A percentile compares a stretch with the other conserved stretches of the same genome.
Evolutionary conservation across 768 basidiomycete species (phyloP).

Genomic region (Podaxis rugospora): DNA sequence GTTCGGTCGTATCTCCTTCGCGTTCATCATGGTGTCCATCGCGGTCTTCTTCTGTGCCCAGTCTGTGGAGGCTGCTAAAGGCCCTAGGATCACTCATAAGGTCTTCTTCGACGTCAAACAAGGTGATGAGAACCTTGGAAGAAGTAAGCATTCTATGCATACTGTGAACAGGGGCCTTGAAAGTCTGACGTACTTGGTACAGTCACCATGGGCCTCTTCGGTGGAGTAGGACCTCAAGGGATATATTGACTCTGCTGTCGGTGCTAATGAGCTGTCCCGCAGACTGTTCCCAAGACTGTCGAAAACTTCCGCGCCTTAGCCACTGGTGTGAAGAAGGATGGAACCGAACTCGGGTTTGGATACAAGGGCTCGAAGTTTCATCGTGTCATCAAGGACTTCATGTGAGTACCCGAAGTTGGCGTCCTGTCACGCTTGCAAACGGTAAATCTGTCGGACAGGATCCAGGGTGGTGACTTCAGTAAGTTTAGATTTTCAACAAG

Average conservation of each 20-base stretch:
- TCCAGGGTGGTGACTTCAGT: conserved; percentile 99
- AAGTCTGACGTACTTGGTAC: conserved; percentile 12
- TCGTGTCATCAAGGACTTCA: conserved; percentile 91
- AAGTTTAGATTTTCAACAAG: conserved; percentile 26
- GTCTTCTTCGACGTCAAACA: conserved; percentile 95
- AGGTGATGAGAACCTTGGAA: conserved; percentile 81
- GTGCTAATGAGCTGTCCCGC: not conserved
- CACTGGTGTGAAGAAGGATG: conserved; percentile 78
- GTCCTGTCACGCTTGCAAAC: not conserved
- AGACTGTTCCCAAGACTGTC: conserved; percentile 94
- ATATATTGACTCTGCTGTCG: not conserved
- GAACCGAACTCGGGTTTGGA: conserved; percentile 75
- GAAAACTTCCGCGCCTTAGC: conserved; percentile 97
- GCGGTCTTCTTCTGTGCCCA: conserved; percentile 69
- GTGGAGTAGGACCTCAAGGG: conserved; percentile 53
- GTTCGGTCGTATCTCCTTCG: conserved; percentile 60
- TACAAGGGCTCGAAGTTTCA: conserved; percentile 98
- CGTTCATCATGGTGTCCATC: conserved; percentile 57
- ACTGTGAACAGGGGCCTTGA: conserved; percentile 4
- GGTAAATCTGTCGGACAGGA: conserved; percentile 43
- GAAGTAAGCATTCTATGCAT: conserved; percentile 44
- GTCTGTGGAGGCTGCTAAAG: conserved; percentile 76
- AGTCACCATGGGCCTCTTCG: conserved; percentile 90
- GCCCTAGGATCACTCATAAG: conserved; percentile 87
- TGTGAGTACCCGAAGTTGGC: conserved; percentile 40